phyloP scores from a whole-genome alignment of 306 rosid species.

The Medicago lupulina region DNA sequence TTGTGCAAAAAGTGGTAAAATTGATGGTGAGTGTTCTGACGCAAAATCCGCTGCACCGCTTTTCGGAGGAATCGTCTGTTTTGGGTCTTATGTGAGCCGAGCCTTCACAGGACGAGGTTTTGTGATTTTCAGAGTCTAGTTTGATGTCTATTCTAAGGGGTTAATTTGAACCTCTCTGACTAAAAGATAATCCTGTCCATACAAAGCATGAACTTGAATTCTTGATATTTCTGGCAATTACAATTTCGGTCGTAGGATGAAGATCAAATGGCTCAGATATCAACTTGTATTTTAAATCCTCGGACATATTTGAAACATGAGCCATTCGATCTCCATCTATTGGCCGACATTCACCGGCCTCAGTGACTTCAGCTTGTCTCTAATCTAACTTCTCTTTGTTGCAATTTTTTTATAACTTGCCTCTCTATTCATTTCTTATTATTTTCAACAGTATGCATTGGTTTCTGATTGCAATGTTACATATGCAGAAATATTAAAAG shows the following conservation, averaged over 20 bases:
- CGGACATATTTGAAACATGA: neutral
- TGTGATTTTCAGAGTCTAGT: slow-evolving; percentile 34
- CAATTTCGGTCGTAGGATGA: neutral
- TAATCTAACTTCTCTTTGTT: neutral
- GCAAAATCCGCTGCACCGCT: neutral
- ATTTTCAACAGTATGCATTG: slow-evolving; percentile 20
- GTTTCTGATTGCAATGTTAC: slow-evolving; percentile 48
- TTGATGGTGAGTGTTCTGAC: slow-evolving; percentile 22
- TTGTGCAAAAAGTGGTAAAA: neutral
- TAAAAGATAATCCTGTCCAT: neutral
- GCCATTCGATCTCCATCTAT: neutral
- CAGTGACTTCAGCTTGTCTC: neutral
- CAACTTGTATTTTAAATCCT: neutral
- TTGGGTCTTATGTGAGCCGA: neutral
- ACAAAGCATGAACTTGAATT: slow-evolving; percentile 27
- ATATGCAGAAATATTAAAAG: slow-evolving; percentile 86
- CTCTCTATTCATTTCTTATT: slow-evolving; percentile 12
- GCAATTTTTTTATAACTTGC: neutral
- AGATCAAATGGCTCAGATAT: neutral
- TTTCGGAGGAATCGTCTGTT: neutral
- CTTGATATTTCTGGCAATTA: neutral
- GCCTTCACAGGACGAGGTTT: neutral
- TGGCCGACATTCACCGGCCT: neutral
- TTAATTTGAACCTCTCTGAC: slow-evolving; percentile 20
- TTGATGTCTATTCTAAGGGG: slow-evolving; percentile 1